Conservation (phyloP, 495 filamentous ascomycete genomes). For the Pyronema domesticum region DNA sequence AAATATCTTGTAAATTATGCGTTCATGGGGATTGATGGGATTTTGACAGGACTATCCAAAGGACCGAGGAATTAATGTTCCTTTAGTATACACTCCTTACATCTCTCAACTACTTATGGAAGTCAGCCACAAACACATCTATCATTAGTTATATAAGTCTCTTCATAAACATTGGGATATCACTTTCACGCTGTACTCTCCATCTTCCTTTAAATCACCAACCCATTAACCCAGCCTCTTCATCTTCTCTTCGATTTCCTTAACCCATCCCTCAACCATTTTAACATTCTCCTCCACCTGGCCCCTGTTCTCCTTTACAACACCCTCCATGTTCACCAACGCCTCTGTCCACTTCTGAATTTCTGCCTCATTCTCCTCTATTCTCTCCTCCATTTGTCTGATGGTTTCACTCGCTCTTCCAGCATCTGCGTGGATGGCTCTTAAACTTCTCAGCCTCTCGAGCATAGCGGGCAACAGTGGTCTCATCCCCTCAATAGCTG, state of each 20-base stretch:
- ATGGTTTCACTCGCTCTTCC: conserved; percentile 68
- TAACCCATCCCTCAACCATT: conserved; percentile 73
- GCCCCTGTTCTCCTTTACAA: conserved; percentile 48
- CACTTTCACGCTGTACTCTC: too few relatives aligned
- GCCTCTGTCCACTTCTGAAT: conserved; percentile 75
- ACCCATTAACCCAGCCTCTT: conserved; percentile 6
- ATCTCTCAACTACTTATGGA: too few relatives aligned
- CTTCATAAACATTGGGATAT: too few relatives aligned
- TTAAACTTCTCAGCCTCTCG: conserved; percentile 66
- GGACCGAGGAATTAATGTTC: too few relatives aligned
- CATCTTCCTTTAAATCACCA: too few relatives aligned
- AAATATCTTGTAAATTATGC: too few relatives aligned
- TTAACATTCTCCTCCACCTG: conserved; percentile 61
- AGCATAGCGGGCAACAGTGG: conserved; percentile 73
- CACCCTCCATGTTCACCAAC: conserved; percentile 56
- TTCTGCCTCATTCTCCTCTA: conserved; percentile 66
- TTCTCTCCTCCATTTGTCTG: conserved; percentile 54
- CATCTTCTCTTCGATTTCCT: conserved; percentile 63
- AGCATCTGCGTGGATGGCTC: conserved; percentile 71
- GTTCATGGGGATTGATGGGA: too few relatives aligned
- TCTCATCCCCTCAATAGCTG: conserved; percentile 71
- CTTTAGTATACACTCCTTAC: too few relatives aligned
- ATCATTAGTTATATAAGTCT: too few relatives aligned
- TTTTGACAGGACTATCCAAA: too few relatives aligned
- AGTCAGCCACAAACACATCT: too few relatives aligned